These are phyloP conservation scores for Pseudoneurospora amorphoporcata DNA, from an alignment of 495 filamentous ascomycete species.

Conservation along the genomic window DNA sequence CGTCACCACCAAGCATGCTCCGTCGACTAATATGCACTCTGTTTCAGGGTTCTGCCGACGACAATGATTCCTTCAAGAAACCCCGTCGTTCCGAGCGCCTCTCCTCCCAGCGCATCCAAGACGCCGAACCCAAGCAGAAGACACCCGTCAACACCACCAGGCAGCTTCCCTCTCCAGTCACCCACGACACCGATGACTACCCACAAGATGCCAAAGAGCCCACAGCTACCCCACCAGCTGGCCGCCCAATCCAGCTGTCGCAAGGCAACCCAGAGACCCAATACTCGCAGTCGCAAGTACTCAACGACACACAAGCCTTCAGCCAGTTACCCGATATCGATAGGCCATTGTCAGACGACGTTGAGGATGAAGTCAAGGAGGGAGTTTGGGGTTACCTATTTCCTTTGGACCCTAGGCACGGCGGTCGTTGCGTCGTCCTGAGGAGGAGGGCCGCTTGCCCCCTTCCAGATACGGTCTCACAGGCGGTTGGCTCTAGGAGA, in stretches of 20 bases:
- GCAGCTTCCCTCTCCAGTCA: constrained; percentile 77
- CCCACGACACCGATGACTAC: constrained; percentile 50
- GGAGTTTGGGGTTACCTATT: constrained; percentile 95
- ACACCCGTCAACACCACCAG: constrained; percentile 50
- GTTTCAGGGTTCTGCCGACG: constrained; percentile 34
- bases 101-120: constrained; percentile 34
- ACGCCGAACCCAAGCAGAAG: constrained; percentile 34
- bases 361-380: constrained; percentile 77
- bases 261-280: constrained; percentile 31
- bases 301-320: constrained; percentile 53
- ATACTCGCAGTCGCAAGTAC: constrained; percentile 34
- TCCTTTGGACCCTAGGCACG: constrained; percentile 60
- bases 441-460: constrained; percentile 58
- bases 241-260: constrained; percentile 45
- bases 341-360: constrained; percentile 64
- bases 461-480: constrained; percentile 29
- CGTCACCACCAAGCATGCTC: constrained; percentile 14
- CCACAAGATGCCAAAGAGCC: constrained; percentile 51
- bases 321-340: constrained; percentile 62
- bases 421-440: constrained; percentile 59
- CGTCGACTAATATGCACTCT: constrained; percentile 18
- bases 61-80: constrained; percentile 49
- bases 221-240: constrained; percentile 62
- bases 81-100: constrained; percentile 54
- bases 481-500: constrained; percentile 13